Evolutionary conservation across 495 filamentous ascomycete genomes (phyloP), one percentile per base, ranked within the genome.

Genomic region (Staphylotrichum longicolle): DNA sequence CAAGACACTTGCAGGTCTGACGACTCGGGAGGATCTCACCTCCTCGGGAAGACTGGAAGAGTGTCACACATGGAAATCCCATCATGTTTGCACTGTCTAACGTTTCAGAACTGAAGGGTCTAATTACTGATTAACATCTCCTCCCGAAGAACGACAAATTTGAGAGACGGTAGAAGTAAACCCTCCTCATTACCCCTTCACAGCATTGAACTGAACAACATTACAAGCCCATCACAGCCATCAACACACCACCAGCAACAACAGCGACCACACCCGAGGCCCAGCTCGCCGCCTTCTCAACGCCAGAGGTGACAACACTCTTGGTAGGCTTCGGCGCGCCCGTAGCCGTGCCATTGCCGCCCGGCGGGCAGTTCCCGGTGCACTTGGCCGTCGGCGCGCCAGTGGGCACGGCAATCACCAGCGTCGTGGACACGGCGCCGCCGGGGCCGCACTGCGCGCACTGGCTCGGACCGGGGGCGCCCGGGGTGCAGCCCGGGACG

Each of bases 401-500:
- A 2, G 37, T 39, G 37, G 53, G 41, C 41, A 45, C 3, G 33
- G 53, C 53, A 14, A 15, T 4, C 1, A 34, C 41, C 20, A 55
- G 39, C 8, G 53, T 55, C 20, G 53, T 45, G n/a, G 12, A 10
- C 20, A 9, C 8, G 12, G 33, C n/a, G 7, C 6, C 35, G 3
- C 35, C 51, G 2, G 51, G 35, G 9, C 51, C 37, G 51, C 51
- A 54, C 51, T 54, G 51, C 7, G n/a, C 37, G 51, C 51, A 54
- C 2, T 7, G 7, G 53, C 20, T 55, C 9, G 53, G 37, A 0
- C 37, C 40, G 0, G 39, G 14, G 20, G 53, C 41, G 7, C 42
- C 42, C 5, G 54, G 12, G 1, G 54, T 57, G 54, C 54, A 57
- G 27, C 41, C 54, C 12, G 54, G 54, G 41, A 57, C 54, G 41